phyloP scores from a whole-genome alignment of 371 early-diverging fungal species.

The Haplosporangium sp. region DNA sequence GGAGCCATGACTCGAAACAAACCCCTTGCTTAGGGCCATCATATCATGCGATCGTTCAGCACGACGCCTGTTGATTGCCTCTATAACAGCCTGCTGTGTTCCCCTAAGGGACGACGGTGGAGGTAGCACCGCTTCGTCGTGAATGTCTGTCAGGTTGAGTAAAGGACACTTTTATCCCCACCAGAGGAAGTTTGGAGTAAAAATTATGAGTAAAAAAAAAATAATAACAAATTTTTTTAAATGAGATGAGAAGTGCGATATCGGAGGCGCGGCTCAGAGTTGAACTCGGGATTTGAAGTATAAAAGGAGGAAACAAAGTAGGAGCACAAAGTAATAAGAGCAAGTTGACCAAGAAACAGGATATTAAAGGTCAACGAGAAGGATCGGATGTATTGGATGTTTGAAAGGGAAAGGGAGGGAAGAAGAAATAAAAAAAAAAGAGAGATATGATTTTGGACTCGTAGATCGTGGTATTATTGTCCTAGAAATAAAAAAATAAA shows the following conservation, averaged over 20 bases:
- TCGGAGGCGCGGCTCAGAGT: slow-evolving; percentile 21
- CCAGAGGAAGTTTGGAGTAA: neutral
- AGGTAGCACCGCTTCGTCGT: slow-evolving; percentile 27
- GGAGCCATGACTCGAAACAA: neutral
- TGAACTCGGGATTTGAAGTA: slow-evolving; percentile 17
- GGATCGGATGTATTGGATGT: neutral
- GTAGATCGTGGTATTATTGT: too few species aligned
- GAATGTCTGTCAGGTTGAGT: slow-evolving; percentile 41
- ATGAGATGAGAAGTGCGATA: neutral
- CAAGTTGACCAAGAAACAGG: neutral
- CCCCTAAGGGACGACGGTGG: slow-evolving; percentile 26
- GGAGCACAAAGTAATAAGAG: neutral
- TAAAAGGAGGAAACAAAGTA: neutral
- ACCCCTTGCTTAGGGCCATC: slow-evolving; percentile 26
- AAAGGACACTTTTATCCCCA: neutral
- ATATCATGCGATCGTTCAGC: slow-evolving; percentile 36
- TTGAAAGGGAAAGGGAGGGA: neutral
- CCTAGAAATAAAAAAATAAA: too few species aligned
- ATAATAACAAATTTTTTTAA: too few species aligned
- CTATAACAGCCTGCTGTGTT: slow-evolving; percentile 49
- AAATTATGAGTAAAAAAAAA: too few species aligned
- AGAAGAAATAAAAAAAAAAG: neutral
- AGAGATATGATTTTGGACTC: too few species aligned
- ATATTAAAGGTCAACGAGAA: neutral
- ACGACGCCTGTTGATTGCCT: slow-evolving; percentile 46